phyloP scores from a whole-genome alignment of 768 basidiomycete genomes.

The Leucocoprinus birnbaumii region DNA sequence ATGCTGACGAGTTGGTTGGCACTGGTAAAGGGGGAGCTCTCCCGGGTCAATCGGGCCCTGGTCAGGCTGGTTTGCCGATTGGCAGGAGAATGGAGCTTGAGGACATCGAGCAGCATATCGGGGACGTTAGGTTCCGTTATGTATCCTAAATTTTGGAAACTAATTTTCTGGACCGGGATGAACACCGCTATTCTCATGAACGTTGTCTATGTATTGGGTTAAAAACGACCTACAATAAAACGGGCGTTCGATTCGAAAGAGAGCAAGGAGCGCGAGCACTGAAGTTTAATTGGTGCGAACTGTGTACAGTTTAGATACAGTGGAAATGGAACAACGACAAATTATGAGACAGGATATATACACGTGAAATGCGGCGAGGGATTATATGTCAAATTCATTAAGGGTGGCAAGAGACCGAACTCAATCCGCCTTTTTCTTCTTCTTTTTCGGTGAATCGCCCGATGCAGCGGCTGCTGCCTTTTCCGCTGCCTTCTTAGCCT shows the following conservation, averaged over 20 bases:
- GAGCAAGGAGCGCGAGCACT: too few species aligned
- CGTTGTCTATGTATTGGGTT: too few species aligned
- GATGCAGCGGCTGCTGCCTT: conserved; percentile 26
- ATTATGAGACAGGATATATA: conserved; percentile 16
- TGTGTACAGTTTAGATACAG: background rate
- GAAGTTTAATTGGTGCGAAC: too few species aligned
- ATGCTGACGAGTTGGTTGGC: conserved; percentile 17
- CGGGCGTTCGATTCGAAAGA: too few species aligned
- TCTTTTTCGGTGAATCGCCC: conserved; percentile 40
- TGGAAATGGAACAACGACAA: background rate
- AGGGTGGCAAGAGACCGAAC: conserved; percentile 16
- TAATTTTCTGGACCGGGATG: background rate
- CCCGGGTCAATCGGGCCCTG: background rate
- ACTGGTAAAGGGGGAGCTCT: background rate
- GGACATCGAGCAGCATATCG: conserved; percentile 5
- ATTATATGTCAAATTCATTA: conserved; percentile 13
- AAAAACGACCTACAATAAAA: too few species aligned
- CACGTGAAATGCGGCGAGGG: conserved; percentile 17
- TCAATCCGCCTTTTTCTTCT: conserved; percentile 54
- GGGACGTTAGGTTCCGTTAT: conserved; percentile 9
- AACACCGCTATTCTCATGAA: background rate
- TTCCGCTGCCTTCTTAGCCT: conserved; percentile 55
- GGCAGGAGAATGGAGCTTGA: conserved; percentile 10
- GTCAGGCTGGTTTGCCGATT: conserved; percentile 1
- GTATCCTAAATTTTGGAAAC: background rate